These are phyloP conservation scores for Beauveria rudraprayagi DNA, from an alignment of 2,329 filamentous ascomycete genomes.

Conservation along the genomic window DNA sequence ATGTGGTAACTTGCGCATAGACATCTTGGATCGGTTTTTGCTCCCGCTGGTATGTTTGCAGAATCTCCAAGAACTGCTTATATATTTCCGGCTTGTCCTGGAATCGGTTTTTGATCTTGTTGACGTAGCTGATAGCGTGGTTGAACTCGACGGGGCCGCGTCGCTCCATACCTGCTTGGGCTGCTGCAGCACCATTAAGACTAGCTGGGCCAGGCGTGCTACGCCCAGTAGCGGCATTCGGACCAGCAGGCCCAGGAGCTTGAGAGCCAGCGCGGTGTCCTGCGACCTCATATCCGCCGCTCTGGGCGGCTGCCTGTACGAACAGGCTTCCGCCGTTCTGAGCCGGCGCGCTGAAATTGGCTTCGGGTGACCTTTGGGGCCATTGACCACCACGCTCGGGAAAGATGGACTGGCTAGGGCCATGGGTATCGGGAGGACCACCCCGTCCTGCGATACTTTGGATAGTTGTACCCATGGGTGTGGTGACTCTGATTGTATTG, in stretches of 20 bases:
- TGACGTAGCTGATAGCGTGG: slow-evolving; percentile 97
- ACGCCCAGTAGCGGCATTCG: slow-evolving; percentile 53
- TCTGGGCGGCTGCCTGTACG: slow-evolving; percentile 32
- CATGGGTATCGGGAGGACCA: slow-evolving; percentile 37
- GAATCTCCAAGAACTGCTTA: slow-evolving; percentile 96
- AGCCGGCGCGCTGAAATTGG: slow-evolving; percentile 50
- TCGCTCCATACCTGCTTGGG: slow-evolving; percentile 65
- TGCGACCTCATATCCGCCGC: slow-evolving; percentile 24
- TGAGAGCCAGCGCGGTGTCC: slow-evolving; percentile 18
- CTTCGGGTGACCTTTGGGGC: slow-evolving; percentile 51
- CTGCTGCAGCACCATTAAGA: slow-evolving; percentile 51
- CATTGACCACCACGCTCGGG: slow-evolving; percentile 43
- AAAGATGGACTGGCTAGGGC: slow-evolving; percentile 37
- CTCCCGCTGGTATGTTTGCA: slow-evolving; percentile 96
- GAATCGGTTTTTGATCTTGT: slow-evolving; percentile 99
- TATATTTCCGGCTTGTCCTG: slow-evolving; percentile 96
- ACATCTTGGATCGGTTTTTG: slow-evolving; percentile 98
- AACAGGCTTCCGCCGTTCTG: slow-evolving; percentile 43
- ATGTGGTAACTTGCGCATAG: slow-evolving; percentile 88
- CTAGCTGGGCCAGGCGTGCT: slow-evolving; percentile 47
- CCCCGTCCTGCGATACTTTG: slow-evolving; percentile 64
- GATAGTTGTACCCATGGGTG: slow-evolving; percentile 93
- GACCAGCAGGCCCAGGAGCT: slow-evolving; percentile 35
- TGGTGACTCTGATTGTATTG: slow-evolving; percentile 93
- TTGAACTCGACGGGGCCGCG: slow-evolving; percentile 97